These are phyloP conservation scores for Colletotrichum tropicale DNA, from an alignment of 2,329 filamentous ascomycete genomes.

Conservation along the genomic window DNA sequence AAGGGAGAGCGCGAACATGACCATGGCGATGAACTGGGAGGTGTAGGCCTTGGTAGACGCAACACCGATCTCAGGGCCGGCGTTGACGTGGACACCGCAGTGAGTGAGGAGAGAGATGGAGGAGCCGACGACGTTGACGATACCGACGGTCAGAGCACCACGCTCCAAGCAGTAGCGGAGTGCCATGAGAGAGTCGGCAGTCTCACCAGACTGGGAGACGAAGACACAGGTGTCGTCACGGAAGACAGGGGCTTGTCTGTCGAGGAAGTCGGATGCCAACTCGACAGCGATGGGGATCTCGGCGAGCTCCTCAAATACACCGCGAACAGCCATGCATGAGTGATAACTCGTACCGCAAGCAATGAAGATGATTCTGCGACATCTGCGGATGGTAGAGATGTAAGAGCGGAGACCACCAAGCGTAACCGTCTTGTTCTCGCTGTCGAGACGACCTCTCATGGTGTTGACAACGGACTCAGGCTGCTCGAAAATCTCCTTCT, in stretches of 20 bases:
- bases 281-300: conserved; percentile 98
- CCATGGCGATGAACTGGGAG: conserved; percentile 98
- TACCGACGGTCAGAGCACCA: conserved; percentile 94
- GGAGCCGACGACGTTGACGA: conserved; percentile 98
- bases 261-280: conserved; percentile 96
- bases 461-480: conserved; percentile 99
- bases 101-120: conserved; percentile 98
- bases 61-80: conserved; percentile 97
- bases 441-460: conserved; percentile 97
- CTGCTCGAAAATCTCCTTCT: conserved; percentile 99
- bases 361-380: conserved; percentile 97
- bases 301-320: conserved; percentile 95
- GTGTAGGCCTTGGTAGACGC: conserved; percentile 99
- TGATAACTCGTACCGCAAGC: conserved; percentile 98
- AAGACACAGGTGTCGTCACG: conserved; percentile 99
- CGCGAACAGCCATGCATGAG: conserved; percentile 99
- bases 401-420: conserved; percentile 96
- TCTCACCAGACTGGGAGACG: conserved; percentile 98
- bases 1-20: conserved; percentile 97
- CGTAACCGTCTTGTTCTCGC: conserved; percentile 91
- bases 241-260: conserved; percentile 96
- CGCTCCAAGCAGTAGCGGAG: conserved; percentile 98
- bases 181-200: conserved; percentile 95
- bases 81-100: conserved; percentile 99
- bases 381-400: conserved; percentile 94